Percentiles rank a stretch among this genome's conserved stretches.
Evolutionary conservation across 1,139 yeast genomes (phyloP).

Genomic region (Yamadazyma dendronema): DNA sequence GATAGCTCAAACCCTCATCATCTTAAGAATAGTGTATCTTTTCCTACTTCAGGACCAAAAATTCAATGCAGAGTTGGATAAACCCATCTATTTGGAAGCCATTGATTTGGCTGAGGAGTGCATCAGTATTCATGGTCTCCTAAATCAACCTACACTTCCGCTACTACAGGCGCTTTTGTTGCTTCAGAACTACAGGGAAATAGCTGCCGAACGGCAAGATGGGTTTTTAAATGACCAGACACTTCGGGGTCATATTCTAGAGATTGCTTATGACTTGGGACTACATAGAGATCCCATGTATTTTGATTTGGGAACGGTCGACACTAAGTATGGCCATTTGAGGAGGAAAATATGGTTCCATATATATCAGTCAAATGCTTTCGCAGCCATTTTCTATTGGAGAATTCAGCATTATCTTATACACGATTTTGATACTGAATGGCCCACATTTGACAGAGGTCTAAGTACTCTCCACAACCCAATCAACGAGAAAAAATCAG

Average conservation of each 20-base stretch:
- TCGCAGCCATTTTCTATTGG: slow-evolving; percentile 7
- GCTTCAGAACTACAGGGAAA: slow-evolving; percentile 24
- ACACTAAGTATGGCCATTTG: slow-evolving; percentile 28
- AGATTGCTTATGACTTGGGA: slow-evolving; percentile 50
- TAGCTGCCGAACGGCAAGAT: slow-evolving; percentile 34
- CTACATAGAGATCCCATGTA: slow-evolving; percentile 49
- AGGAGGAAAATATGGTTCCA: slow-evolving; percentile 48
- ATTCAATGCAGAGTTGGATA: slow-evolving; percentile 3
- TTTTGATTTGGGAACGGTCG: slow-evolving; percentile 22
- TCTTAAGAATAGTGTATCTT: slow-evolving; percentile 26
- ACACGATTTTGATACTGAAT: slow-evolving; percentile 10
- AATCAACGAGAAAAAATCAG: slow-evolving; percentile 10
- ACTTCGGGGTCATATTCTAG: slow-evolving; percentile 38
- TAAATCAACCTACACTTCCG: slow-evolving; percentile 43
- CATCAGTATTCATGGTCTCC: slow-evolving; percentile 31
- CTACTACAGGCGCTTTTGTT: slow-evolving; percentile 46
- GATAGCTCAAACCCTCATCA: slow-evolving; percentile 23
- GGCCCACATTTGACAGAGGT: slow-evolving; percentile 9
- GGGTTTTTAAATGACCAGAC: slow-evolving; percentile 17
- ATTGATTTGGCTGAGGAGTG: slow-evolving; percentile 34
- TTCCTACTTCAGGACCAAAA: slow-evolving; percentile 22
- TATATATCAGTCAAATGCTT: slow-evolving; percentile 7
- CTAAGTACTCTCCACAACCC: slow-evolving; percentile 9
- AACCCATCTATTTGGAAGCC: slow-evolving; percentile 29
- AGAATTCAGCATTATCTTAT: slow-evolving; percentile 3